Evolutionary conservation across 495 filamentous ascomycete genomes (phyloP).

Genomic region (Tuber melanosporum): DNA sequence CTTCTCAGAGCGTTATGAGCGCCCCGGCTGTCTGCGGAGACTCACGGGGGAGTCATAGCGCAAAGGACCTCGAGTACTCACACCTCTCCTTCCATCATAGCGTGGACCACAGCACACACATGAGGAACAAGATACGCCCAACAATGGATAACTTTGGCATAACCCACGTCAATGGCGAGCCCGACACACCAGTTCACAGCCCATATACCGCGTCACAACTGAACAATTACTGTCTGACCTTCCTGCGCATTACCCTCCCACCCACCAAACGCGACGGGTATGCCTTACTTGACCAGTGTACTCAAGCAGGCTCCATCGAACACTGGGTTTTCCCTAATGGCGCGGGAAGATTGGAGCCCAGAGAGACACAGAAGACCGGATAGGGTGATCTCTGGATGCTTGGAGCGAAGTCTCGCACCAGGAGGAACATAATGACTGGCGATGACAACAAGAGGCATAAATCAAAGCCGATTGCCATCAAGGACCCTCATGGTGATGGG

Average conservation of each 20-base stretch:
- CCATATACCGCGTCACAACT: too few species aligned
- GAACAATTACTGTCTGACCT: too few species aligned
- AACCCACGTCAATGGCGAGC: too few species aligned
- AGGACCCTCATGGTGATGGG: too few species aligned
- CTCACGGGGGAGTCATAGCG: constrained; percentile 67
- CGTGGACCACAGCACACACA: too few species aligned
- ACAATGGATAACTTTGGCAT: too few species aligned
- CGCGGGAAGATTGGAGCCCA: constrained; percentile 71
- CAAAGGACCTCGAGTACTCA: constrained; percentile 64
- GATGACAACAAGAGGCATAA: constrained; percentile 19
- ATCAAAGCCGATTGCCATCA: not conserved
- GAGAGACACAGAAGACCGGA: constrained; percentile 79
- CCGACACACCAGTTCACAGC: too few species aligned
- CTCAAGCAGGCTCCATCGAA: constrained; percentile 75
- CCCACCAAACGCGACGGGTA: constrained; percentile 68
- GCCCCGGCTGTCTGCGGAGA: constrained; percentile 60
- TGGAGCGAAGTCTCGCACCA: constrained; percentile 44
- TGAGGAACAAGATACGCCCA: too few species aligned
- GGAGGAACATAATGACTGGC: constrained; percentile 51
- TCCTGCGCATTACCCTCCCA: too few species aligned
- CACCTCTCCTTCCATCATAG: too few species aligned
- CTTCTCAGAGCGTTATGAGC: constrained; percentile 57
- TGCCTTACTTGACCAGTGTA: constrained; percentile 84
- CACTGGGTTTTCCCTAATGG: constrained; percentile 86
- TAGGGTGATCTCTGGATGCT: constrained; percentile 89